Percentiles rank a stretch among this genome's conserved stretches.
Conservation (phyloP, 768 basidiomycete genomes). For the Termitomyces heimii region DNA sequence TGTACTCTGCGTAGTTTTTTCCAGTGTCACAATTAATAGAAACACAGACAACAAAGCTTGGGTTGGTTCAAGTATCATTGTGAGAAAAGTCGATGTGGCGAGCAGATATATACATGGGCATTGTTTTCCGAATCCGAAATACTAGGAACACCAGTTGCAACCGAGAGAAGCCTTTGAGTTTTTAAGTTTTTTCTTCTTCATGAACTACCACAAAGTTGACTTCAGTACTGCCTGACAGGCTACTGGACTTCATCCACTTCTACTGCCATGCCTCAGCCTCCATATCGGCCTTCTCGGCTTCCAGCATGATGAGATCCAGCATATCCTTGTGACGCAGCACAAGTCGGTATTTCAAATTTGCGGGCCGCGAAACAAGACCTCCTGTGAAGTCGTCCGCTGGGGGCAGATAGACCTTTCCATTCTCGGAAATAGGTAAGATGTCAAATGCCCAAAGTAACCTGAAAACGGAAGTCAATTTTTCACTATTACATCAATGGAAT, state of each 20-base stretch:
- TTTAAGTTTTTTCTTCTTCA: no score
- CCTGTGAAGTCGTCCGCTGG: conserved; percentile 4
- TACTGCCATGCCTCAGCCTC: conserved; percentile 4
- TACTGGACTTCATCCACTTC: not conserved
- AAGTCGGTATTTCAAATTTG: conserved; percentile 1
- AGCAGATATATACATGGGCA: no score
- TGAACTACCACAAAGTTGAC: no score
- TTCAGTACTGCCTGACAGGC: no score
- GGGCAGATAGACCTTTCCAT: conserved; percentile 2
- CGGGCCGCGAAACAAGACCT: conserved; percentile 3
- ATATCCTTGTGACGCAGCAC: not conserved
- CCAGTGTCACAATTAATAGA: not conserved
- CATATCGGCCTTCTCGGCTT: conserved; percentile 7
- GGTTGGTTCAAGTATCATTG: not conserved
- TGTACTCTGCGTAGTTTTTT: not conserved
- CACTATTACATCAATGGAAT: no score
- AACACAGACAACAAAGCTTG: not conserved
- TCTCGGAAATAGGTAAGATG: conserved; percentile 15
- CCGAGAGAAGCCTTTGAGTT: no score
- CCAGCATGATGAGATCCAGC: not conserved
- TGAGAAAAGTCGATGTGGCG: no score
- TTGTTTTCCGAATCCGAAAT: no score
- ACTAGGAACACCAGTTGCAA: no score
- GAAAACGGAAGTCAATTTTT: not conserved
- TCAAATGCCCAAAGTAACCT: conserved; percentile 28